These are phyloP conservation scores for Colletotrichum agaves DNA, from an alignment of 2,329 filamentous ascomycete genomes.

Conservation along the genomic window DNA sequence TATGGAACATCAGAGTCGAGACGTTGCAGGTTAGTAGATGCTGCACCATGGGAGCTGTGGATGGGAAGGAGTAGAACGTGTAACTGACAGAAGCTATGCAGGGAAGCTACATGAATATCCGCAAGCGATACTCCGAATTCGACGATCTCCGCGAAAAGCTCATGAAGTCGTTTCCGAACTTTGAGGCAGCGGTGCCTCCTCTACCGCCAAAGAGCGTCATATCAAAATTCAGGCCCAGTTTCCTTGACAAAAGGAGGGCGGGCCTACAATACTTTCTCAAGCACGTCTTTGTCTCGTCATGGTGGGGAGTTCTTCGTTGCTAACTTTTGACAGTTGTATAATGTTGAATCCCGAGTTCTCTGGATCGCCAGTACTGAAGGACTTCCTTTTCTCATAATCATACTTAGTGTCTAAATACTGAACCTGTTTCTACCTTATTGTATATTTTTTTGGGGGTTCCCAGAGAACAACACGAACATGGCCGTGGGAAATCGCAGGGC, in stretches of 20 bases:
- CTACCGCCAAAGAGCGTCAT: constrained; percentile 93
- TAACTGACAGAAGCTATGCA: constrained; percentile 47
- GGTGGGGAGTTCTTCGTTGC: constrained; percentile 38
- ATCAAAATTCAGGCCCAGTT: constrained; percentile 84
- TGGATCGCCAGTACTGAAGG: constrained; percentile 88
- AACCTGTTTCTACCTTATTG: constrained; percentile 16
- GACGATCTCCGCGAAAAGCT: constrained; percentile 82
- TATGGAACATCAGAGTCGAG: constrained; percentile 91
- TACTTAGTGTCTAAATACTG: constrained; percentile 21
- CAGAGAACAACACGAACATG: background rate
- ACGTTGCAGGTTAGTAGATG: constrained; percentile 76
- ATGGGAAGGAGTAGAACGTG: background rate
- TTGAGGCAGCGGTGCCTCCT: constrained; percentile 85
- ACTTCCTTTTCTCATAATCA: constrained; percentile 79
- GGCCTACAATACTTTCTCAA: constrained; percentile 94
- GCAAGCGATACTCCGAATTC: constrained; percentile 91
- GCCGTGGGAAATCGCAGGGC: constrained; percentile 2
- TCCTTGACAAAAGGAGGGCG: constrained; percentile 84
- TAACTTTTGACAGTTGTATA: constrained; percentile 72
- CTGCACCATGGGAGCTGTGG: constrained; percentile 13
- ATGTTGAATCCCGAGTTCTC: constrained; percentile 94
- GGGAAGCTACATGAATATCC: constrained; percentile 70
- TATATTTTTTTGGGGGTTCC: constrained; percentile 21
- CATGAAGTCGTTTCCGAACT: constrained; percentile 83
- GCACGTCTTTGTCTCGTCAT: constrained; percentile 60